Conservation (phyloP, 2,329 filamentous ascomycete genomes). For the Apiospora koreana region DNA sequence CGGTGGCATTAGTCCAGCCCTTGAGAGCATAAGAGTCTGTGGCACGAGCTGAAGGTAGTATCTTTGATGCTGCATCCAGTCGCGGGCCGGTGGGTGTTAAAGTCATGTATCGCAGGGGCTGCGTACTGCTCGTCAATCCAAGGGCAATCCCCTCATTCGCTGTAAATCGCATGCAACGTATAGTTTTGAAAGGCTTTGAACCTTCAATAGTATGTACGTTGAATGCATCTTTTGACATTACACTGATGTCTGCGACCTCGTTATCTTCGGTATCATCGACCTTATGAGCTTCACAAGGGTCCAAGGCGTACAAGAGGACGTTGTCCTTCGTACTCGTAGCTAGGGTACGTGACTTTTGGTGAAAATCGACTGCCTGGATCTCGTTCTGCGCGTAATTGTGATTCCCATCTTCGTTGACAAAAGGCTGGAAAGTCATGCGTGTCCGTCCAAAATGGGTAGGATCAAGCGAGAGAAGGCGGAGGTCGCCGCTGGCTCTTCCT, state of each 20-base stretch:
- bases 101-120: conserved; percentile 48
- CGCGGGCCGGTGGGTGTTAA: conserved; percentile 47
- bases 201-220: conserved; percentile 21
- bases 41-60: conserved; percentile 18
- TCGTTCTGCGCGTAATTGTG: conserved; percentile 25
- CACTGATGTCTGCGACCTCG: conserved; percentile 14
- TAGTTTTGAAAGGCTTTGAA: conserved; percentile 25
- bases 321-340: conserved; percentile 36
- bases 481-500: conserved; percentile 51
- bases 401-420: neutral
- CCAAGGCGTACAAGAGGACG: conserved; percentile 35
- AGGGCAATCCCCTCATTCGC: conserved; percentile 45
- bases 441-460: conserved; percentile 33
- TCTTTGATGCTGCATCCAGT: conserved; percentile 36
- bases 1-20: conserved; percentile 32
- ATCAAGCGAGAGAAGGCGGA: conserved; percentile 45
- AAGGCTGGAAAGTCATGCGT: conserved; percentile 24
- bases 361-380: conserved; percentile 39
- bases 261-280: conserved; percentile 17
- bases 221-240: conserved; percentile 22
- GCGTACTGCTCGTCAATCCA: conserved; percentile 41
- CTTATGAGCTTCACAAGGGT: conserved; percentile 2
- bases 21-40: conserved; percentile 27
- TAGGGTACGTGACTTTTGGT: conserved; percentile 26
- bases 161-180: conserved; percentile 47